A percentile compares a stretch with the other conserved stretches of the same genome.
Evolutionary conservation across 768 basidiomycete species (phyloP).

Genomic region (Omphalotus guepiniiformis): DNA sequence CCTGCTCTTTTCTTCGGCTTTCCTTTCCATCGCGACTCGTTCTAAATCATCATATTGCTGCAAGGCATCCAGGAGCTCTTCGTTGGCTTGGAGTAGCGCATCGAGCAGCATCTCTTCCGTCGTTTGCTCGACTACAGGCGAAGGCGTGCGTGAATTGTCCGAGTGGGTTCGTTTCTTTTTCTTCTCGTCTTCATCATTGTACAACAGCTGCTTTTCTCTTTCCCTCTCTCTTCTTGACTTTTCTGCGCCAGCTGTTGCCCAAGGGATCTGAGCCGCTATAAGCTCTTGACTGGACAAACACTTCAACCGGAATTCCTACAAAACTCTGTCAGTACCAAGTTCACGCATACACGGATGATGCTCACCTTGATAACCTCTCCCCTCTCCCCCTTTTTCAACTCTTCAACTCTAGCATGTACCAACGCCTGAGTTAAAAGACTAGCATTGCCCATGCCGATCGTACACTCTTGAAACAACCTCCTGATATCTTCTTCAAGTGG

Average conservation of each 20-base stretch:
- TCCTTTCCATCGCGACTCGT: constrained; percentile 58
- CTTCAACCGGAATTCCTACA: constrained; percentile 77
- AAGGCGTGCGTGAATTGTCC: constrained; percentile 6
- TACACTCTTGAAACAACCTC: constrained; percentile 80
- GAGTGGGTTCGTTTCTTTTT: constrained; percentile 15
- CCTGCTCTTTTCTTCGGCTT: constrained; percentile 65
- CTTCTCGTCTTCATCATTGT: not conserved
- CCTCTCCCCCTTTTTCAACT: constrained; percentile 21
- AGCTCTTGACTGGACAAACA: constrained; percentile 82
- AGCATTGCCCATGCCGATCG: constrained; percentile 80
- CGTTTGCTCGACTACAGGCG: constrained; percentile 45
- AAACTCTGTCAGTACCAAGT: constrained; percentile 5
- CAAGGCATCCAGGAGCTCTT: constrained; percentile 62
- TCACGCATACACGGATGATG: constrained; percentile 4
- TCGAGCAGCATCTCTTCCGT: constrained; percentile 73
- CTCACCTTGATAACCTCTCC: constrained; percentile 62
- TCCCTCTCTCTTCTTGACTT: constrained; percentile 46
- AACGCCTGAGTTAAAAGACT: constrained; percentile 67
- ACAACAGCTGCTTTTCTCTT: constrained; percentile 11
- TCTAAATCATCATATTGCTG: constrained; percentile 76
- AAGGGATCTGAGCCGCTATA: constrained; percentile 82
- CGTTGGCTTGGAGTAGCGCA: constrained; percentile 70
- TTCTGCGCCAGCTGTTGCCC: constrained; percentile 83
- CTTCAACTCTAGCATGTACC: constrained; percentile 63
- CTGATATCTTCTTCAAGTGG: constrained; percentile 83